Base-by-base conservation (phyloP, 1,139 yeast species). In the Candida tropicalis region DNA sequence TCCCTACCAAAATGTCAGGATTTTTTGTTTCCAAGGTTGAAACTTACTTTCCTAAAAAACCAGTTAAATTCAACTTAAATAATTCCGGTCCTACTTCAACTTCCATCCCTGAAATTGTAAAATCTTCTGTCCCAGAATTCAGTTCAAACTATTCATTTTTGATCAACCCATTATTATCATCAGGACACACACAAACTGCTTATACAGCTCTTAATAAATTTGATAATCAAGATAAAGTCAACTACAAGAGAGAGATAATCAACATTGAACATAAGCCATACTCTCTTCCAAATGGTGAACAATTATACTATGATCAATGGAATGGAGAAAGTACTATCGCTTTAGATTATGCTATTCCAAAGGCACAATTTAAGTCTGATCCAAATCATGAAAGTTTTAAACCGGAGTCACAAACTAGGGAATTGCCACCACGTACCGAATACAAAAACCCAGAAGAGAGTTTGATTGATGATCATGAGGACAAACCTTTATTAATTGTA, bases 401-500 rank as follows among this genome's bases (percentile, higher is more conserved):
- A 35, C 78, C 77, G 0, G 53, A 43, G 6, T 56, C 66, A 13
- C 79, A 74, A 49, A 52, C 56, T n/a, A 51, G 56, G 46, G 61
- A 60, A 10, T 58, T 75, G 15, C 79, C 79, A 2, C 74, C 75
- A 4, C 57, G 78, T 39, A 75, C 80, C 0, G 64, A 65, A 47
- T 75, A 60, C 53, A 52, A 68, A 44, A 62, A 72, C 43, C 73
- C 73, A 0, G 46, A 52, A 4, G 47, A 53, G 13, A 79, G 73
- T 12, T 37, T 60, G 1, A 52, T 59, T 12, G 32, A 32, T 12
- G 36, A 33, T 5, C 59, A 27, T 9, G 78, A 77, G 49, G 59
- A 65, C 11, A 72, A 65, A 49, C 86, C 85, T 0, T 65, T 81
- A 53, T 58, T 81, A 17, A 65, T 81, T 40, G 76, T 79, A 1